Evolutionary conservation across 129 eudicot genomes (phyloP).

Genomic region (Artemisia argyi): DNA sequence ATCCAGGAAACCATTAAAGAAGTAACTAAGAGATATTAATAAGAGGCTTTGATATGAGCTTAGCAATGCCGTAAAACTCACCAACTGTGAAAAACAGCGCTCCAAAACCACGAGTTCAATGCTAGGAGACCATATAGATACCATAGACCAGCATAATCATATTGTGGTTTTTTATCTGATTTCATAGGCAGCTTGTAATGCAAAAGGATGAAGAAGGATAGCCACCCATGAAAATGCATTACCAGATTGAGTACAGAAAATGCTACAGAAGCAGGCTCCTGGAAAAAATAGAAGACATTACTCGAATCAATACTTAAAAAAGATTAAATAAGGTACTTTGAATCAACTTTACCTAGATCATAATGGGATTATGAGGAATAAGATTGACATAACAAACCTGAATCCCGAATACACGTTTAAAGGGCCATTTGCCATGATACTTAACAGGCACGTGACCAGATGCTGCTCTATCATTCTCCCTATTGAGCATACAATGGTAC

Average conservation of each 20-base stretch:
- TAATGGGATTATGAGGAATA: conserved; percentile 5
- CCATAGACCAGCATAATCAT: conserved; percentile 72
- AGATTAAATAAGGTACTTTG: conserved; percentile 12
- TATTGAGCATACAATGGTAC: conserved; percentile 75
- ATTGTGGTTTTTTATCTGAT: conserved; percentile 56
- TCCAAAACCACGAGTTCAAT: conserved; percentile 87
- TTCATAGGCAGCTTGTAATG: conserved; percentile 67
- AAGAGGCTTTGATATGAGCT: not conserved
- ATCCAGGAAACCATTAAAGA: not conserved
- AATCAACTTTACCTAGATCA: not conserved
- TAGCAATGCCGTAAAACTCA: conserved; percentile 27
- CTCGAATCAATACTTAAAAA: not conserved
- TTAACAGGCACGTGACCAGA: conserved; percentile 67
- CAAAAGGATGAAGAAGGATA: conserved; percentile 57
- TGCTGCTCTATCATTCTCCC: conserved; percentile 64
- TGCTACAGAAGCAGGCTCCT: conserved; percentile 91
- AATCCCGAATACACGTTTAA: conserved; percentile 63
- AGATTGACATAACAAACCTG: conserved; percentile 64
- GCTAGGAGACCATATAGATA: conserved; percentile 67
- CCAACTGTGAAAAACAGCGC: conserved; percentile 85
- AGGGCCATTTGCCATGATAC: conserved; percentile 98
- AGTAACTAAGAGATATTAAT: not conserved
- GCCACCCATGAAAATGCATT: conserved; percentile 93
- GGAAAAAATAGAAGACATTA: conserved; percentile 16
- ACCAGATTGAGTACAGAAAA: conserved; percentile 76